phyloP scores from a whole-genome alignment of 352 stramenopile species.

The Phytophthora palmivora region DNA sequence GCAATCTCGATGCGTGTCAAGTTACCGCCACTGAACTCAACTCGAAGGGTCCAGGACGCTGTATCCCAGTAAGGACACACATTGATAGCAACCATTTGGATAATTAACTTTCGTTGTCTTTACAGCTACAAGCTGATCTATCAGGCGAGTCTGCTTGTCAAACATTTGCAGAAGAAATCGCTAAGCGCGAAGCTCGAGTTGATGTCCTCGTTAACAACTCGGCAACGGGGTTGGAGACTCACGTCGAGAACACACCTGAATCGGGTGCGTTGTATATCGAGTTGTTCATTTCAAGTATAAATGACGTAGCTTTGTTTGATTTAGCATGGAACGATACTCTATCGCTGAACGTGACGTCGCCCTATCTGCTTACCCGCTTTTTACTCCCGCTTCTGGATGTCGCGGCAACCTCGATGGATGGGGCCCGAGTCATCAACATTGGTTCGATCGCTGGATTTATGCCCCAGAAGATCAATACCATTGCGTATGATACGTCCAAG shows the following conservation, averaged over 20 bases:
- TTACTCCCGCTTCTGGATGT: slow-evolving; percentile 92
- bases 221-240: slow-evolving; percentile 26
- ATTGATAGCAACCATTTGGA: neutral
- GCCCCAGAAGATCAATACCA: slow-evolving; percentile 87
- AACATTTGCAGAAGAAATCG: slow-evolving; percentile 70
- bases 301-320: too few species aligned
- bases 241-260: slow-evolving; percentile 44
- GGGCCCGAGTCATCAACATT: slow-evolving; percentile 79
- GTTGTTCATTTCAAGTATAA: too few species aligned
- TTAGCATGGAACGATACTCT: slow-evolving; percentile 93
- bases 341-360: slow-evolving; percentile 95
- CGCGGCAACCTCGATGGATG: slow-evolving; percentile 51
- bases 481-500: slow-evolving; percentile 96
- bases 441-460: slow-evolving; percentile 80
- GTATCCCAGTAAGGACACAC: slow-evolving; percentile 47
- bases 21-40: slow-evolving; percentile 77
- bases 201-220: slow-evolving; percentile 97
- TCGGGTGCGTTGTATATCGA: slow-evolving; percentile 29
- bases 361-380: slow-evolving; percentile 93
- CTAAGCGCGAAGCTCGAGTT: slow-evolving; percentile 71
- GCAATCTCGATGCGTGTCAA: slow-evolving; percentile 81
- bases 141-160: slow-evolving; percentile 38
- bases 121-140: slow-evolving; percentile 41
- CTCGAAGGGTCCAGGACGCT: slow-evolving; percentile 64
- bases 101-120: neutral